Evolutionary conservation across 1,284 basidiomycete genomes (phyloP).

Genomic region (Tremellales sp.): DNA sequence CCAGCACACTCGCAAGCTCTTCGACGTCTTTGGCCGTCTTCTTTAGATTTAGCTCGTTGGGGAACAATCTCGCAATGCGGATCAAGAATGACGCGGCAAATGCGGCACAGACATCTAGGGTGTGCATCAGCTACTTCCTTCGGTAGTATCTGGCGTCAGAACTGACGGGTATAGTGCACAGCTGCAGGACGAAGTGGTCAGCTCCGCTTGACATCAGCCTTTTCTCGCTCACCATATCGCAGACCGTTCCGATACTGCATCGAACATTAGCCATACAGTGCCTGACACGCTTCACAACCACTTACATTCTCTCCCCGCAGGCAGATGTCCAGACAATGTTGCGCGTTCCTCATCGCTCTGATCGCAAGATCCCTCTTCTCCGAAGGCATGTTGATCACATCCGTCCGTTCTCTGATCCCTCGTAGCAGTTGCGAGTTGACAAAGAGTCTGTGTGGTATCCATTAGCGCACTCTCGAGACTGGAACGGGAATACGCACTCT

Average conservation of each 20-base stretch:
- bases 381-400: slow-evolving; percentile 44
- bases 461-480: not conserved
- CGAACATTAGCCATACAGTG: slow-evolving; percentile 55
- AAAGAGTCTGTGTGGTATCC: slow-evolving; percentile 28
- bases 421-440: slow-evolving; percentile 49
- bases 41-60: slow-evolving; percentile 71
- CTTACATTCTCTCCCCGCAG: slow-evolving; percentile 42
- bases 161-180: slow-evolving; percentile 52
- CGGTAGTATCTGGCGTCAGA: not conserved
- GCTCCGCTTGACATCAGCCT: slow-evolving; percentile 54
- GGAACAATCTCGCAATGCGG: slow-evolving; percentile 78
- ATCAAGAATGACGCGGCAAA: slow-evolving; percentile 86
- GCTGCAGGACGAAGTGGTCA: no score
- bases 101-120: slow-evolving; percentile 85
- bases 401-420: slow-evolving; percentile 44
- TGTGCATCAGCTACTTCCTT: slow-evolving; percentile 51
- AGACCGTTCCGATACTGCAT: slow-evolving; percentile 80
- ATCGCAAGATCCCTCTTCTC: slow-evolving; percentile 47
- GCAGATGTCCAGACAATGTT: slow-evolving; percentile 46
- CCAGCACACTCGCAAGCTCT: slow-evolving; percentile 66
- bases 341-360: slow-evolving; percentile 48
- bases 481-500: slow-evolving; percentile 19
- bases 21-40: slow-evolving; percentile 75
- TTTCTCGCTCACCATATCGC: no score
- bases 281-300: not conserved